Conservation (phyloP, 106 monocot species). For the Acanthochlamys bracteata region DNA sequence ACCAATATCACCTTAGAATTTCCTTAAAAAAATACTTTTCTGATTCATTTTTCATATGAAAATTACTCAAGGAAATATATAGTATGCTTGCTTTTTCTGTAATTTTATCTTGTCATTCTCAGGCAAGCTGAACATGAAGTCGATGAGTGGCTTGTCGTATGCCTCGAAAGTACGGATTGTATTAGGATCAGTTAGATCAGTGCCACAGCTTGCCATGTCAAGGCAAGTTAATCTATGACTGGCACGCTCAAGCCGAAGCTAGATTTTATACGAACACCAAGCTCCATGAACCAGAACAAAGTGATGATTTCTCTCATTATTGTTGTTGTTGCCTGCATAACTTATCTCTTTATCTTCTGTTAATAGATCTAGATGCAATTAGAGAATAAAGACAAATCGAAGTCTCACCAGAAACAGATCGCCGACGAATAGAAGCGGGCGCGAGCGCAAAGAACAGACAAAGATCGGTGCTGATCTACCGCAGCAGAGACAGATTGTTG, state of each 20-base stretch:
- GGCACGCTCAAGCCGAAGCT: background rate
- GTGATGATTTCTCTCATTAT: too few relatives aligned
- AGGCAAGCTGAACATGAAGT: background rate
- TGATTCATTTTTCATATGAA: too few relatives aligned
- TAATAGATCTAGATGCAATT: too few relatives aligned
- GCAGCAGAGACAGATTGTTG: too few relatives aligned
- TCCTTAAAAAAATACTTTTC: background rate
- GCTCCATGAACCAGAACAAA: constrained; percentile 4
- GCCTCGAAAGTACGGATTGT: background rate
- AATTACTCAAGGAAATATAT: background rate
- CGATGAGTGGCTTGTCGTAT: background rate
- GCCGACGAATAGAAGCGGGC: too few relatives aligned
- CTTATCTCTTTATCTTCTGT: too few relatives aligned
- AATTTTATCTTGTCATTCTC: background rate
- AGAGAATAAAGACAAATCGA: too few relatives aligned
- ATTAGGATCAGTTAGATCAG: background rate
- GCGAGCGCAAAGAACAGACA: too few relatives aligned
- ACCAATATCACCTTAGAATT: background rate
- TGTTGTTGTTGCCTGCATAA: too few relatives aligned
- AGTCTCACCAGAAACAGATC: too few relatives aligned
- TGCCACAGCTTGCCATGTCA: background rate
- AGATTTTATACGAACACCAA: background rate
- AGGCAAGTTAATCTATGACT: background rate
- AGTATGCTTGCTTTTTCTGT: background rate
- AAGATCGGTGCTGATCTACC: too few relatives aligned